Evolutionary conservation across 441 rosid species (phyloP).

Genomic region (Pelargonium exstipulatum): DNA sequence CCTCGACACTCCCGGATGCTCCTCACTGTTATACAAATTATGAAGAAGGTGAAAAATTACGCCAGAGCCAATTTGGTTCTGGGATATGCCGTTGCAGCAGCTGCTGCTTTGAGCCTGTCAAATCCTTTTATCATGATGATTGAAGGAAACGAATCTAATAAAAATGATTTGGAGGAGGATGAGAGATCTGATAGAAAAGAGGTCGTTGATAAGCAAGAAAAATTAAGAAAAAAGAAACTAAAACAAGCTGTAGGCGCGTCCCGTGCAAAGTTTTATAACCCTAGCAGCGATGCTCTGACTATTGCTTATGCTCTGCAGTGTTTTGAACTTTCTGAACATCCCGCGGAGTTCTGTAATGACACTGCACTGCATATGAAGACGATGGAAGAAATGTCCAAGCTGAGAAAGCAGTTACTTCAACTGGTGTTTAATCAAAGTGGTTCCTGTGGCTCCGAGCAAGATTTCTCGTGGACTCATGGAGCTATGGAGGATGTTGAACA

Average conservation of each 20-base stretch:
- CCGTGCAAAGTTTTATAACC: conserved; percentile 58
- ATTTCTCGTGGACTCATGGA: conserved; percentile 71
- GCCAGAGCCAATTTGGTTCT: conserved; percentile 58
- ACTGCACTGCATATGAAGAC: conserved; percentile 62
- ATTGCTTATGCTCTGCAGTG: conserved; percentile 64
- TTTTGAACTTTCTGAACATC: conserved; percentile 51
- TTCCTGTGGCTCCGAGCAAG: conserved; percentile 28
- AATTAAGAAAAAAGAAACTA: conserved; percentile 46
- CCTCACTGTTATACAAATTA: conserved; percentile 60
- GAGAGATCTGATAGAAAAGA: conserved; percentile 23
- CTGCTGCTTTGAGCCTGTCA: conserved; percentile 58
- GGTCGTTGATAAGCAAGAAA: conserved; percentile 40
- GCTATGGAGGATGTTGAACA: conserved; percentile 50
- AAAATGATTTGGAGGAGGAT: conserved; percentile 28
- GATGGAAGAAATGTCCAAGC: conserved; percentile 88
- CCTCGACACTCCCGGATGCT: conserved; percentile 93
- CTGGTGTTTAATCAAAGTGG: conserved; percentile 51
- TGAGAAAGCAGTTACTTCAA: conserved; percentile 73
- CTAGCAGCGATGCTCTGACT: conserved; percentile 72
- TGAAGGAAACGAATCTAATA: conserved; percentile 35
- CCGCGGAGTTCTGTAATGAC: conserved; percentile 46
- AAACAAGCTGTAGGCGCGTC: conserved; percentile 48
- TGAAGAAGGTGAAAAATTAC: conserved; percentile 37
- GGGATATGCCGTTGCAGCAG: conserved; percentile 48
- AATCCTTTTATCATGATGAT: conserved; percentile 55